Conservation (phyloP, 352 stramenopile species). For the Globisporangium mamillatum region DNA sequence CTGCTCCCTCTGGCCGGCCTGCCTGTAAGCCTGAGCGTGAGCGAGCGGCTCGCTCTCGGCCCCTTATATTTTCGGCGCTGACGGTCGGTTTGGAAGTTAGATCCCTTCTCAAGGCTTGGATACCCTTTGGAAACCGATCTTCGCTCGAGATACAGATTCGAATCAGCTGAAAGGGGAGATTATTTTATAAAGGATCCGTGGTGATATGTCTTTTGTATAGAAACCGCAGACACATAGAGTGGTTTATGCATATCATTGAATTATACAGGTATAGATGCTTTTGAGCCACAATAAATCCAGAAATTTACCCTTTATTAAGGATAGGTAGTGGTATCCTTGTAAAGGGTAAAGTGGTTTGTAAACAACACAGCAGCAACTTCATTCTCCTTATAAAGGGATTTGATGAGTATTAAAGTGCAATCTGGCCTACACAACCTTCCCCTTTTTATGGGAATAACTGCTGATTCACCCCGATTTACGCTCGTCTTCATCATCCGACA, state of each 20-base stretch:
- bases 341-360: not conserved
- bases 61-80: slow-evolving; percentile 4
- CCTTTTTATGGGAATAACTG: not conserved
- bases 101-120: not conserved
- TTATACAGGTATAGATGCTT: not conserved
- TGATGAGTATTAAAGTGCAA: no score
- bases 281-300: not conserved
- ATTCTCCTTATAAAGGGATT: not conserved
- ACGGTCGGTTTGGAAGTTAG: not conserved
- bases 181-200: not conserved
- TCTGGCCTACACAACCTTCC: not conserved
- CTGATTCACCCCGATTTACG: not conserved
- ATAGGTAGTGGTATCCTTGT: not conserved
- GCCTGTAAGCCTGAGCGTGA: no score
- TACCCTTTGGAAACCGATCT: not conserved
- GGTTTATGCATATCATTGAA: not conserved
- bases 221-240: no score
- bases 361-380: not conserved
- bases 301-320: not conserved
- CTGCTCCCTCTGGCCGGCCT: no score
- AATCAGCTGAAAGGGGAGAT: not conserved
- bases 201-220: not conserved
- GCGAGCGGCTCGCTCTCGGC: not conserved
- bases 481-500: not conserved
- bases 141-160: not conserved